Evolutionary conservation across 306 rosid genomes (phyloP), one percentile per base, ranked within the genome.

Genomic region (Coriaria nepalensis): DNA sequence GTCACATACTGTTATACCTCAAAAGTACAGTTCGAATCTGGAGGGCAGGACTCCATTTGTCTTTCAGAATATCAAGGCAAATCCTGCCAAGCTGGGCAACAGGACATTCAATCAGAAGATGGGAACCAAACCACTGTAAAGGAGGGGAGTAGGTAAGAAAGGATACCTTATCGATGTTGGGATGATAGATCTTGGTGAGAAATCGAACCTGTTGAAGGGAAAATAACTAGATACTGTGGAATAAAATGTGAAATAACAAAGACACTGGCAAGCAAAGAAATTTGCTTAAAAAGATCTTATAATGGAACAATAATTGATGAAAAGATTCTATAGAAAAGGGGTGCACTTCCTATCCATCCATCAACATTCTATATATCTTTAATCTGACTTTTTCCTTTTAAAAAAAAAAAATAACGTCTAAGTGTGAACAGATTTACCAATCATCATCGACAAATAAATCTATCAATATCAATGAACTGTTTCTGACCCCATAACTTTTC

Each of bases 151-250:
- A 8, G 12, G 63, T 2, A 41, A 20, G 59, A 9, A 47, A 34
- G 47, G 59, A 61, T 57, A 81, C 97, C 97, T 88, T 88, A 49
- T 88, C 97, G 64, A 88, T 88, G 85, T 88, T 88, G 7, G 97
- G 97, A 65, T 88, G 97, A 60, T 88, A 88, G 56, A 88, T 88
- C 73, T 88, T 88, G 45, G 97, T 83, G 47, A 88, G 79, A 73
- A 88, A 88, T 62, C 97, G 78, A 59, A 88, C 97, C 97, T 88
- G 90, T 37, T 38, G 29, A 15, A 75, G 38, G 37, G 6, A 45
- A 45, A 8, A 51, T 36, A 33, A 35, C 52, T 40, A 12, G 40
- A 10, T 35, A 6, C 39, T 29, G 55, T 42, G 34, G 47, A 40
- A 55, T 50, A 48, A 64, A 5, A 65, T 37, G 20, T 41, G 47